phyloP scores from a whole-genome alignment of 1,284 basidiomycete genomes.

The Wolfiporia cocos region DNA sequence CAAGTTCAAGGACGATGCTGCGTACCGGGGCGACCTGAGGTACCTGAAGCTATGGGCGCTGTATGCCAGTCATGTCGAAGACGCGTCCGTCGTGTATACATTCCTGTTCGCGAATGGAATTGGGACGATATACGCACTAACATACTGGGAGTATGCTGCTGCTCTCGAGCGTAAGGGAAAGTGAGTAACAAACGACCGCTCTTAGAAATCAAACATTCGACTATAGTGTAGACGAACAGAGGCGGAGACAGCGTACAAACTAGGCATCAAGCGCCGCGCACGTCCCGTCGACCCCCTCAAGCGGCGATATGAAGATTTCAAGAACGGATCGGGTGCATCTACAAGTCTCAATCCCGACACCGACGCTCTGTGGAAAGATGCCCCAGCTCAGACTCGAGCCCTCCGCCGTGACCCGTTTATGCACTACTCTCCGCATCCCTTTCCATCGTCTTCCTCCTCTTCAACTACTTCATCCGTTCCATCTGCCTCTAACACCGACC shows the following conservation, averaged over 20 bases:
- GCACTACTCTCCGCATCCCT: constrained; percentile 32
- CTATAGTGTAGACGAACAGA: constrained; percentile 23
- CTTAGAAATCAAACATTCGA: background rate
- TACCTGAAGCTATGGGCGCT: constrained; percentile 89
- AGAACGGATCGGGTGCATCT: constrained; percentile 31
- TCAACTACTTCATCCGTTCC: constrained; percentile 12
- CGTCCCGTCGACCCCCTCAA: constrained; percentile 85
- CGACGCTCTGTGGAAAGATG: constrained; percentile 19
- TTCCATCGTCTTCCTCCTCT: constrained; percentile 28
- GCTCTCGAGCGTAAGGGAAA: constrained; percentile 19
- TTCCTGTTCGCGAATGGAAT: constrained; percentile 86
- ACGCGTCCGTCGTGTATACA: constrained; percentile 67
- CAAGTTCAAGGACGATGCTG: constrained; percentile 72
- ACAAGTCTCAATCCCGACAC: constrained; percentile 16
- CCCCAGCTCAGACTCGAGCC: constrained; percentile 28
- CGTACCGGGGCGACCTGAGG: constrained; percentile 82
- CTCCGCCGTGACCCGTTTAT: constrained; percentile 53
- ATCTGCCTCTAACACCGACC: background rate
- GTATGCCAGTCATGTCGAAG: constrained; percentile 78
- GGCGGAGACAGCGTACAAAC: constrained; percentile 79
- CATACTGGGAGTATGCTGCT: constrained; percentile 84
- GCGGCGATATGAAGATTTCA: constrained; percentile 79
- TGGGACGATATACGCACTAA: constrained; percentile 71
- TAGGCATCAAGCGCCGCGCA: constrained; percentile 80
- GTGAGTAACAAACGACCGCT: constrained; percentile 13